Base-by-base conservation (phyloP, 140 eudicot genomes). In the Bidens hawaiensis region DNA sequence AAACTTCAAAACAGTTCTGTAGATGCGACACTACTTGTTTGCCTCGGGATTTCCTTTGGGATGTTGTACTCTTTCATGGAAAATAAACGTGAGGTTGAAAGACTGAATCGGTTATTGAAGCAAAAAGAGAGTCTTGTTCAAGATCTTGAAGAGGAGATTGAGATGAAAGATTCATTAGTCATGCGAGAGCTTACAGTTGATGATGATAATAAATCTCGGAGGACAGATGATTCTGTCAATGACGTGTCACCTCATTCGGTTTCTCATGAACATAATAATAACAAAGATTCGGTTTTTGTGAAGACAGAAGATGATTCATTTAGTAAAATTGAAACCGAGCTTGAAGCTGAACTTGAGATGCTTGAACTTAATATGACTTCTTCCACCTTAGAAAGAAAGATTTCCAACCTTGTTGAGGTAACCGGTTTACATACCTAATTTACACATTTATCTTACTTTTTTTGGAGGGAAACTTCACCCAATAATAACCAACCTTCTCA, bases 91-190 rank as follows among this genome's bases (percentile, higher is more conserved):
- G 95, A 83, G 65, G 74, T 86, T n/a, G 87, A 85, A 28, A 81
- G 75, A 27, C 48, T 89, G 67, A 83, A 70, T 41, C 79, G 68
- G 33, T 62, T 76, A 57, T 71, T 89, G 75, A 83, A 79, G 70
- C 95, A 86, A 51, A 83, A 75, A 1, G 87, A 83, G 71, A 82
- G 75, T 62, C 75, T 89, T 68, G 95, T 86, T 75, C 87, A 83
- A 65, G 97, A 89, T 81, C 79, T 89, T 50, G 89, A 89, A 49
- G 97, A 89, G 42, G 97, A 89, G 67, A 82, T 89, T 73, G 89
- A 89, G 68, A 79, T 89, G 95, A 89, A 81, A 73, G 94, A 86
- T 79, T 77, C 85, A 10, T 72, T 86, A 51, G 74, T 81, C 72
- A 81, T 86, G 75, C 82, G 83, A 76, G 97, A 86, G 78, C 78